Percentiles rank a stretch among this genome's conserved stretches.
Conservation (phyloP, 225 moss, liverwort and hornwort species). For the Sphagnum contortum region DNA sequence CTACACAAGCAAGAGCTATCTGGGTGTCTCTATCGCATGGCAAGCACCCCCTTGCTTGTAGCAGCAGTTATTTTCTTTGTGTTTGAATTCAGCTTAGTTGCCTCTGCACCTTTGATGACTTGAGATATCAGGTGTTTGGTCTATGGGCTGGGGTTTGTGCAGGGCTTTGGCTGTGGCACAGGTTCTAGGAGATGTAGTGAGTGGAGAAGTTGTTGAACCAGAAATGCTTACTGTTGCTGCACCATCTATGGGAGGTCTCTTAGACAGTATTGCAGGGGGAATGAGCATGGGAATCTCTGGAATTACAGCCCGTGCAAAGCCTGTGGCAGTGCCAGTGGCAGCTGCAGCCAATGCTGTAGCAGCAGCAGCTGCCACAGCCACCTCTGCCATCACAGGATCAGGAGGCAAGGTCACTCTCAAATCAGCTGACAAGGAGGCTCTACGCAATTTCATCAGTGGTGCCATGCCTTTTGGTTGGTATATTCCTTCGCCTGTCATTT, state of each 20-base stretch:
- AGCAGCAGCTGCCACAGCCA: slow-evolving; percentile 83
- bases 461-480: slow-evolving; percentile 77
- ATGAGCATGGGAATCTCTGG: slow-evolving; percentile 71
- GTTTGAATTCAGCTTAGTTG: no score
- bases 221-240: slow-evolving; percentile 67
- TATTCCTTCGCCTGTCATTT: neutral
- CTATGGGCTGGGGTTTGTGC: neutral
- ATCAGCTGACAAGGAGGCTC: slow-evolving; percentile 74
- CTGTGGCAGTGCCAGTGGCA: slow-evolving; percentile 84
- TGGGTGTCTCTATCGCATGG: no score
- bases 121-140: no score
- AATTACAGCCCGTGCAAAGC: slow-evolving; percentile 88
- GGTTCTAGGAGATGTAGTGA: slow-evolving; percentile 70
- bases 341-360: slow-evolving; percentile 95
- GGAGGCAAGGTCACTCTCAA: slow-evolving; percentile 59
- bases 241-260: slow-evolving; percentile 73
- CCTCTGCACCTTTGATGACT: no score
- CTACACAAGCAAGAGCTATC: no score
- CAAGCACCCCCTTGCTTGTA: no score
- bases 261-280: slow-evolving; percentile 79
- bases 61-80: no score
- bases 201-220: slow-evolving; percentile 76
- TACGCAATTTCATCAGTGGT: slow-evolving; percentile 77
- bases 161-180: slow-evolving; percentile 67
- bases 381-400: slow-evolving; percentile 70